Conservation (phyloP, 352 stramenopile species). For the Lagenidium sp. region DNA sequence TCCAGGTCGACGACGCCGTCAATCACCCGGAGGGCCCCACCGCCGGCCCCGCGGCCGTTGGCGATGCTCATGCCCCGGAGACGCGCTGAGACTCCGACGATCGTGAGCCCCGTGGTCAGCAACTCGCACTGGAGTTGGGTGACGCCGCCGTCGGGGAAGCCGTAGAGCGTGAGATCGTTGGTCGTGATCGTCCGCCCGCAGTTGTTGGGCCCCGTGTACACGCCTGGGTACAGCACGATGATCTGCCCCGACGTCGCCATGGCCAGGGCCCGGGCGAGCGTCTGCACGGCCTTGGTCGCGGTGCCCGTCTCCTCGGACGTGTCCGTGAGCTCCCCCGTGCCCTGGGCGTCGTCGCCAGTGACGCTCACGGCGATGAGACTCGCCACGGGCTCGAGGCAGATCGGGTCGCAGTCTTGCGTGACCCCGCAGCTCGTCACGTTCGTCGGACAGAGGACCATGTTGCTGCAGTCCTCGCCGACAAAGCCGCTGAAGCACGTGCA, state of each 20-base stretch:
- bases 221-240: constrained; percentile 44
- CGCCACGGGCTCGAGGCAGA: constrained; percentile 20
- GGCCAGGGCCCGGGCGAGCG: constrained; percentile 29
- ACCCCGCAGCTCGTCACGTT: constrained; percentile 19
- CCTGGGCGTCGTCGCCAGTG: constrained; percentile 36
- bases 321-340: constrained; percentile 46
- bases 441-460: constrained; percentile 32
- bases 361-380: constrained; percentile 40
- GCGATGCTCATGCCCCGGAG: constrained; percentile 15
- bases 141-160: constrained; percentile 19
- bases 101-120: constrained; percentile 15
- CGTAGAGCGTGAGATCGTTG: constrained; percentile 22
- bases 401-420: constrained; percentile 19
- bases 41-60: too few relatives aligned
- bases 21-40: constrained; percentile 20
- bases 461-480: constrained; percentile 55
- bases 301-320: constrained; percentile 25
- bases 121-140: constrained; percentile 32
- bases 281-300: constrained; percentile 38
- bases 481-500: constrained; percentile 50
- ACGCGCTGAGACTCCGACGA: constrained; percentile 7
- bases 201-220: constrained; percentile 22
- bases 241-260: constrained; percentile 19
- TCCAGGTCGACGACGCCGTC: too few relatives aligned
- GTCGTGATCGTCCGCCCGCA: constrained; percentile 24